Evolutionary conservation across 306 rosid genomes (phyloP).

Genomic region (Urtica urens): DNA sequence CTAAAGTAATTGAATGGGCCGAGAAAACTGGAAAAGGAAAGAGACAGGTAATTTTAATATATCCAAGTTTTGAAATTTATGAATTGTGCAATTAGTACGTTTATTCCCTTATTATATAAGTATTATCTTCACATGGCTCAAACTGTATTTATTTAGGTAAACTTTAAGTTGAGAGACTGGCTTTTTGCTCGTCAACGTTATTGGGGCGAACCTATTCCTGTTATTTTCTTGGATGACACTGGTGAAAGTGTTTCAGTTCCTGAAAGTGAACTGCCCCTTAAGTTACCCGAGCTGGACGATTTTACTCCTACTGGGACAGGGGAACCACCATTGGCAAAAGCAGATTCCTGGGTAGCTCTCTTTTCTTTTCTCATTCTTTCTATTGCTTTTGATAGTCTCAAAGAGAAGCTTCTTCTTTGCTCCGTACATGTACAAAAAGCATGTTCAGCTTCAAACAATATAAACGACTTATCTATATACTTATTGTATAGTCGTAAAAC

Average conservation of each 20-base stretch:
- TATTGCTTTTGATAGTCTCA: background rate
- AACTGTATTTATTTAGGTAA: constrained; percentile 46
- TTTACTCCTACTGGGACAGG: constrained; percentile 94
- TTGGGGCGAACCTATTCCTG: constrained; percentile 99
- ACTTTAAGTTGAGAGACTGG: constrained; percentile 96
- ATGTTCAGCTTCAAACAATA: background rate
- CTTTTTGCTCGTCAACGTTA: constrained; percentile 98
- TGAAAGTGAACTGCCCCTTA: constrained; percentile 78
- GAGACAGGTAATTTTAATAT: constrained; percentile 49
- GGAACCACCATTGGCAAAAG: constrained; percentile 88
- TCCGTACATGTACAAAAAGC: background rate
- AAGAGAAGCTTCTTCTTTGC: background rate
- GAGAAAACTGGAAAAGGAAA: constrained; percentile 74
- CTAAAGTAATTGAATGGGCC: constrained; percentile 78
- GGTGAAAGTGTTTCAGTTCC: constrained; percentile 59
- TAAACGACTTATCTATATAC: background rate
- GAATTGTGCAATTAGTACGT: background rate
- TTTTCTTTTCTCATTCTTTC: background rate
- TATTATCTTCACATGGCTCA: constrained; percentile 10
- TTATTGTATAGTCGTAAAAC: background rate
- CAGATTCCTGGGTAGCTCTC: constrained; percentile 67
- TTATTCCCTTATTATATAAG: constrained; percentile 1
- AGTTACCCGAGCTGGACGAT: constrained; percentile 89
- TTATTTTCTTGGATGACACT: constrained; percentile 60
- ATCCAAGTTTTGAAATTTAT: constrained; percentile 12